Evolutionary conservation across 2,329 filamentous ascomycete genomes (phyloP), one percentile per base, ranked within the genome.

Genomic region (Phaeophleospora eucalypticola): DNA sequence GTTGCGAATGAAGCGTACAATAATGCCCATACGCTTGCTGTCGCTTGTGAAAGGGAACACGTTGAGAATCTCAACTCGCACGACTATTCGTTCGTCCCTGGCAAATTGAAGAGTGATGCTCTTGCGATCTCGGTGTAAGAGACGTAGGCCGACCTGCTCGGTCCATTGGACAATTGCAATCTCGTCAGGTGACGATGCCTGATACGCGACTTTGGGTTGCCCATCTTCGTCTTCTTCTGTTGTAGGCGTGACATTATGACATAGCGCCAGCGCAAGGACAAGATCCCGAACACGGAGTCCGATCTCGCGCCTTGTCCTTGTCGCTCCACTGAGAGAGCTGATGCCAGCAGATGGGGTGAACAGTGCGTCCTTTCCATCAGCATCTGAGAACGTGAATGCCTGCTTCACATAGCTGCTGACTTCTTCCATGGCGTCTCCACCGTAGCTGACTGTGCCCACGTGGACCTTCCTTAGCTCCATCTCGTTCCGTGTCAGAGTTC

Each of bases 351-450:
- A 90, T 0, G 89, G 88, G 0, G 87, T 93, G 27, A 88, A 81
- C 17, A 94, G 74, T 17, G 57, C 36, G 35, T 65, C 64, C 37
- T 65, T 62, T 2, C 36, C 50, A 2, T 60, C 47, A 16, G 65
- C 62, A 15, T 63, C 60, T 14, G 53, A 36, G 14, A 75, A 65
- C 10, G 83, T 77, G 59, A 97, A 95, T 4, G 85, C 87, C 65
- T 96, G 90, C 53, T 79, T 83, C 41, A 98, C 80, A 64, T 95
- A 96, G 0, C 86, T 80, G 10, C 82, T 74, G 10, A 98, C 93
- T 71, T 98, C 94, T 58, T 97, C 93, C 93, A 98, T 98, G 8
- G 93, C 91, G 64, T 98, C 93, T 58, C 95, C 95, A 27, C 91
- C 93, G 62, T 98, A 98, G 1, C 91, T 97, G 1, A 97, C 93